Percentiles rank a stretch among this genome's conserved stretches.
These are phyloP conservation scores for Chalciporus pseudorubinellus DNA, from an alignment of 768 basidiomycete species.

Conservation along the genomic window DNA sequence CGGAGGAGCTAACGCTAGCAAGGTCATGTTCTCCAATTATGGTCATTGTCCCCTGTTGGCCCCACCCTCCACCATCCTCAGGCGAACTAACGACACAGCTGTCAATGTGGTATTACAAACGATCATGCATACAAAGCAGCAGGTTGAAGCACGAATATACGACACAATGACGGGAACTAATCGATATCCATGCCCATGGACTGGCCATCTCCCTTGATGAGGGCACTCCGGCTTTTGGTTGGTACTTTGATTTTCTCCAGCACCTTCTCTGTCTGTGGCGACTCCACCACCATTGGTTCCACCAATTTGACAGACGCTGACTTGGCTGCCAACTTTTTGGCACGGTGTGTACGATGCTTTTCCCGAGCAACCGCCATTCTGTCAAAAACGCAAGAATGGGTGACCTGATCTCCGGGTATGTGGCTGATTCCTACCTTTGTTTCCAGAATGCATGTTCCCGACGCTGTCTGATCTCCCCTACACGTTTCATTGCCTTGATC, in stretches of 20 bases:
- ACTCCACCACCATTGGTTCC: constrained; percentile 53
- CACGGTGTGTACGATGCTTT: constrained; percentile 72
- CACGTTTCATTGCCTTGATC: constrained; percentile 92
- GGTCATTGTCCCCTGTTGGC: constrained; percentile 24
- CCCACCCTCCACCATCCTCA: background rate
- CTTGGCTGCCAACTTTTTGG: constrained; percentile 57
- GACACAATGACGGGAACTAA: constrained; percentile 32
- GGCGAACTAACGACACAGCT: background rate
- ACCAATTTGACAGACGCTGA: constrained; percentile 59
- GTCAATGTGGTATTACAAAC: background rate
- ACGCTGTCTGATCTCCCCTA: constrained; percentile 87
- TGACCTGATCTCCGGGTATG: background rate
- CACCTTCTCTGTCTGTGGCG: constrained; percentile 45
- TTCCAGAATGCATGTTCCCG: constrained; percentile 97
- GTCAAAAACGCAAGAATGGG: background rate
- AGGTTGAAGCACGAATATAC: background rate
- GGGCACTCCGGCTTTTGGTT: constrained; percentile 62
- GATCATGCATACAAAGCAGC: too few relatives aligned
- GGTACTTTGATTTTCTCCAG: constrained; percentile 79
- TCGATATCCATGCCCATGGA: constrained; percentile 93
- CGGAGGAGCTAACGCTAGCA: background rate
- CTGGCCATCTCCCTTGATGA: constrained; percentile 79
- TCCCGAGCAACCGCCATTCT: constrained; percentile 86
- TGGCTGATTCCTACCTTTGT: constrained; percentile 56
- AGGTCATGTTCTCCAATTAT: constrained; percentile 13